Evolutionary conservation across 495 filamentous ascomycete genomes (phyloP).

Genomic region (Talaromyces borbonicus): DNA sequence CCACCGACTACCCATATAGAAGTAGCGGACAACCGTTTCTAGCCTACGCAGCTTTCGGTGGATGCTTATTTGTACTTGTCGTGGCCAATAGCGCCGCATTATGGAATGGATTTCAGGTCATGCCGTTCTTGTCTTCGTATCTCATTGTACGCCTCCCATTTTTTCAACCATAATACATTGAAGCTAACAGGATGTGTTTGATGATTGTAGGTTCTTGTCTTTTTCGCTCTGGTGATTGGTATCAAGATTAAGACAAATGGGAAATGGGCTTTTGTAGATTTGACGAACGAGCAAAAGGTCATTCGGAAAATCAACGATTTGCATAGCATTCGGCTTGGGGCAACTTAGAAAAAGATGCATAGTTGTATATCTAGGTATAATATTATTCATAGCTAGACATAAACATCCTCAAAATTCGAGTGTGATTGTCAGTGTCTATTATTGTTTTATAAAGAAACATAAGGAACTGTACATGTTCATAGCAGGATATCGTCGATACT

Average conservation of each 20-base stretch:
- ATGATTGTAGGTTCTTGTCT: neutral
- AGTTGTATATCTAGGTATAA: no score
- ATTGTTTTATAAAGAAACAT: neutral
- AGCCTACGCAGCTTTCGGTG: conserved; percentile 25
- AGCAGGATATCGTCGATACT: neutral
- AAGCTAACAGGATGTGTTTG: neutral
- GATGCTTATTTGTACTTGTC: conserved; percentile 28
- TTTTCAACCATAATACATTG: no score
- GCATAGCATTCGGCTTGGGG: conserved; percentile 7
- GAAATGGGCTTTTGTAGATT: conserved; percentile 11
- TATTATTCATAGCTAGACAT: no score
- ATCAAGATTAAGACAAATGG: conserved; percentile 5
- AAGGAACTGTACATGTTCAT: neutral
- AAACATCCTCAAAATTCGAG: no score
- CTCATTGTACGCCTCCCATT: conserved; percentile 19
- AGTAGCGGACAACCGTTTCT: conserved; percentile 32
- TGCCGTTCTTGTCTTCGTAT: conserved; percentile 28
- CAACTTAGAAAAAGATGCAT: neutral
- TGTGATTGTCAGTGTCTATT: no score
- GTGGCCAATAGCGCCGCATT: conserved; percentile 28
- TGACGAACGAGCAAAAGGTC: conserved; percentile 9
- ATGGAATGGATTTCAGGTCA: conserved; percentile 23
- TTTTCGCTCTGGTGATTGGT: neutral
- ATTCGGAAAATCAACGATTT: conserved; percentile 5
- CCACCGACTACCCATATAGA: conserved; percentile 29